Conservation (phyloP, 345 rosid species). For the Brassica rapa region DNA sequence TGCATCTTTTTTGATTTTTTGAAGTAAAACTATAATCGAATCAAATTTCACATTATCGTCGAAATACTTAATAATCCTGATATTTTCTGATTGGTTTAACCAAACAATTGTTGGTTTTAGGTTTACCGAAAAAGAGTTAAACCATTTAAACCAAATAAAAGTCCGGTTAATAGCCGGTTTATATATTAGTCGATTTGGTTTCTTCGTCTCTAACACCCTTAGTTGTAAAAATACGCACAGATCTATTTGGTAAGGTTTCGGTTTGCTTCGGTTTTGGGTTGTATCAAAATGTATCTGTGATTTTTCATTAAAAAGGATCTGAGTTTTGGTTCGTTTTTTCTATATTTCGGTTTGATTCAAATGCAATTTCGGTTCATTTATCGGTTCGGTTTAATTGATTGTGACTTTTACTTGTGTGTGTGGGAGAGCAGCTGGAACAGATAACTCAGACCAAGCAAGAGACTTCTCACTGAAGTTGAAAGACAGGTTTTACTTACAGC, state of each 20-base stretch:
- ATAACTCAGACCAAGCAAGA: conserved; percentile 84
- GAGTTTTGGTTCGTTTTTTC: not conserved
- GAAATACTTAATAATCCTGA: not conserved
- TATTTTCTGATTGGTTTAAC: not conserved
- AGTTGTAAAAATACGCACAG: not conserved
- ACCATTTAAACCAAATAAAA: not conserved
- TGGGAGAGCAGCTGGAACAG: conserved; percentile 73
- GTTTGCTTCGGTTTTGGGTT: not conserved
- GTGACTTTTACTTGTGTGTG: conserved; percentile 5
- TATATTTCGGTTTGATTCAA: not conserved
- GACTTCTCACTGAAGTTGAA: conserved; percentile 58
- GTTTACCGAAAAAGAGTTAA: not conserved
- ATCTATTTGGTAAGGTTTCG: not conserved
- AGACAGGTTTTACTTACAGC: conserved; percentile 72
- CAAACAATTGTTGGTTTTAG: not conserved
- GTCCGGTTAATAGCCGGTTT: not conserved
- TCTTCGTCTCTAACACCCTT: not conserved
- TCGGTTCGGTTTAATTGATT: not conserved
- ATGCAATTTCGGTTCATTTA: not conserved
- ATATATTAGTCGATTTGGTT: not conserved
- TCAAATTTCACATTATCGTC: not conserved
- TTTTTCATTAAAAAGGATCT: not conserved
- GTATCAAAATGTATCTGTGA: not conserved
- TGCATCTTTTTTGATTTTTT: not conserved
- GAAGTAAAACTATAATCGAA: conserved; percentile 44